Base-by-base conservation (phyloP, 257 asterid genomes). In the Craterostigma plantagineum region DNA sequence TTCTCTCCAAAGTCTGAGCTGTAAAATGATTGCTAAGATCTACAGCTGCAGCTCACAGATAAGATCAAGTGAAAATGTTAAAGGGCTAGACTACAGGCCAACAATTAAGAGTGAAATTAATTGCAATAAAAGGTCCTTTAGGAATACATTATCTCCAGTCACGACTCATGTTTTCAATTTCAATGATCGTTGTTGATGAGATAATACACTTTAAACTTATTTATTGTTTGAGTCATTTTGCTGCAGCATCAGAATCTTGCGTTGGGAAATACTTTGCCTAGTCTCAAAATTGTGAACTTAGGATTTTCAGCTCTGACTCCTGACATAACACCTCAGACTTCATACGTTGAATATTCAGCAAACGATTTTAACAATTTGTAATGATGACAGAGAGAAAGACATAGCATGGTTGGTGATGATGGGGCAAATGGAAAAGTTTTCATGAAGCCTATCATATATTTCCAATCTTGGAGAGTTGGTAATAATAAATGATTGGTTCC, bases 401-500 rank as follows among this genome's bases (percentile, higher is more conserved):
- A 75, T 53, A 64, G 71, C 46, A 50, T 47, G 43, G 56, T 71
- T 57, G 91, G 71, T 57, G 66, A 38, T 44, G 74, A 70, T 18
- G 91, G 77, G 53, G 47, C 71, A 36, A 63, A 50, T 53, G 82
- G 73, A 48, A 80, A 78, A 67, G 70, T 62, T 62, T 46, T 65
- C n/a, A 34, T 51, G 61, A 82, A 71, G 74, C 92, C 92, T 55
- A 86, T 86, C 33, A 68, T 86, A 63, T 61, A 78, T 70, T 81
- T 73, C 76, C 91, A 75, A 56, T 63, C 79, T 23, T 86, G 97
- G 97, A 81, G 97, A 81, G 66, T 78, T 35, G 97, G 97, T 81
- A 35, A 38, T 37, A 48, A 12, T 33, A 36, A 33, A 18, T 45
- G 47, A 58, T 37, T 42, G 48, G 39, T 44, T 57, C 43, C 58